A percentile compares a stretch with the other conserved stretches of the same genome.
Evolutionary conservation across 1,139 yeast species (phyloP).

Genomic region (Komagataea norvegica): DNA sequence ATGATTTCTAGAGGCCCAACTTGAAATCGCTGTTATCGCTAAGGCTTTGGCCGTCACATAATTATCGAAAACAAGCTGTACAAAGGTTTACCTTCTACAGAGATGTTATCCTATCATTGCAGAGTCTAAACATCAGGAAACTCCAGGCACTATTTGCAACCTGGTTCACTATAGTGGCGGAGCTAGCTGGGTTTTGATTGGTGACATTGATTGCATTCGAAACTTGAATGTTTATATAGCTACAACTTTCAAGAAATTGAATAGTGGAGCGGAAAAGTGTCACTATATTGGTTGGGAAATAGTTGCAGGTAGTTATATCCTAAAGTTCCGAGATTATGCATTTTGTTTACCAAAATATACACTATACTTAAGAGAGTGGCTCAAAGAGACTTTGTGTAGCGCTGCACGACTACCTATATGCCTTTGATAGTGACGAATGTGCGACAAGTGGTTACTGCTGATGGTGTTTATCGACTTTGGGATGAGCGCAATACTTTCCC

Average conservation of each 20-base stretch:
- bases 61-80: too few species aligned
- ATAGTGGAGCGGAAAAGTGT: neutral
- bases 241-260: conserved; percentile 10
- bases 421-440: neutral
- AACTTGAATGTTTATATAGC: conserved; percentile 6
- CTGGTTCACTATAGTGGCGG: conserved; percentile 6
- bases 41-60: too few species aligned
- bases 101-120: too few species aligned
- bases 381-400: conserved; percentile 10
- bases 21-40: too few species aligned
- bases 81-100: too few species aligned
- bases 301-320: conserved; percentile 7
- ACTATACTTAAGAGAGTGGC: conserved; percentile 7
- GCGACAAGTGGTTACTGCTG: too few species aligned
- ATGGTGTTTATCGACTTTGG: too few species aligned
- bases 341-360: conserved; percentile 6
- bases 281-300: conserved; percentile 4
- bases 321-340: conserved; percentile 7
- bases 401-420: conserved; percentile 12
- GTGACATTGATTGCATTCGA: conserved; percentile 7
- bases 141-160: conserved; percentile 2
- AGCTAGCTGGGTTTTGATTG: conserved; percentile 3
- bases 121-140: too few species aligned
- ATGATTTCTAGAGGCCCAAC: too few species aligned
- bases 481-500: too few species aligned